These are phyloP conservation scores for Agrocybe pediades DNA, from an alignment of 768 basidiomycete genomes.

Conservation along the genomic window DNA sequence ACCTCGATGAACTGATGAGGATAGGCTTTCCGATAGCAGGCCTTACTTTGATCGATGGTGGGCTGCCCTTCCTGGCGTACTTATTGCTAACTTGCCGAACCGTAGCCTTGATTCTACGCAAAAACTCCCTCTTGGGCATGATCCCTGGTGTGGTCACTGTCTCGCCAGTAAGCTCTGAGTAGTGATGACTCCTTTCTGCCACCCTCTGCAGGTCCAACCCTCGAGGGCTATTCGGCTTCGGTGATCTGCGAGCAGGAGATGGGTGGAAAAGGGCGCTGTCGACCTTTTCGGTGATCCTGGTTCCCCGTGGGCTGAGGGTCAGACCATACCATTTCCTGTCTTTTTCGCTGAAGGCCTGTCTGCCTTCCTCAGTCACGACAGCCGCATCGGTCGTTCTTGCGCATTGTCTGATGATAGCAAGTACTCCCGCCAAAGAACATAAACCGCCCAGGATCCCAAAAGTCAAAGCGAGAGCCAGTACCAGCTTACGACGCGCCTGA, in stretches of 20 bases:
- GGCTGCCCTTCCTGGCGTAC: slow-evolving; percentile 36
- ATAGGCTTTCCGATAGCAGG: slow-evolving; percentile 66
- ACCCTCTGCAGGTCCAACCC: slow-evolving; percentile 55
- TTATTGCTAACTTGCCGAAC: slow-evolving; percentile 71
- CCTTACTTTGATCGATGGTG: slow-evolving; percentile 29
- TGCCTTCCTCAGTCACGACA: slow-evolving; percentile 59
- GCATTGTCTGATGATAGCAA: slow-evolving; percentile 58
- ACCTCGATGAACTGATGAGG: slow-evolving; percentile 29
- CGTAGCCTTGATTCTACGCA: slow-evolving; percentile 62
- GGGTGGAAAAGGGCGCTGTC: slow-evolving; percentile 1
- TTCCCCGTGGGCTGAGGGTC: slow-evolving; percentile 30
- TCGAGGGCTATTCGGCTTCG: slow-evolving; percentile 16
- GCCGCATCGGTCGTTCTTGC: slow-evolving; percentile 63
- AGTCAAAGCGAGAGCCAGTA: slow-evolving; percentile 60
- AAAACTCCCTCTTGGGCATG: slow-evolving; percentile 72
- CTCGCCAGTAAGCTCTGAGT: slow-evolving; percentile 24
- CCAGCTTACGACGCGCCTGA: slow-evolving; percentile 47
- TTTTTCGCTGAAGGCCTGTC: slow-evolving; percentile 57
- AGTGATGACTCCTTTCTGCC: slow-evolving; percentile 41
- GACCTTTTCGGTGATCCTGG: slow-evolving; percentile 18
- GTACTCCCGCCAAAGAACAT: slow-evolving; percentile 50
- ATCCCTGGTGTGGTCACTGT: slow-evolving; percentile 47
- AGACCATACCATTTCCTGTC: slow-evolving; percentile 75
- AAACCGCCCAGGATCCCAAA: slow-evolving; percentile 67
- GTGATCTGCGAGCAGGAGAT: slow-evolving; percentile 8